Evolutionary conservation across 2,329 filamentous ascomycete species (phyloP).

Genomic region (Apiospora phragmitis): DNA sequence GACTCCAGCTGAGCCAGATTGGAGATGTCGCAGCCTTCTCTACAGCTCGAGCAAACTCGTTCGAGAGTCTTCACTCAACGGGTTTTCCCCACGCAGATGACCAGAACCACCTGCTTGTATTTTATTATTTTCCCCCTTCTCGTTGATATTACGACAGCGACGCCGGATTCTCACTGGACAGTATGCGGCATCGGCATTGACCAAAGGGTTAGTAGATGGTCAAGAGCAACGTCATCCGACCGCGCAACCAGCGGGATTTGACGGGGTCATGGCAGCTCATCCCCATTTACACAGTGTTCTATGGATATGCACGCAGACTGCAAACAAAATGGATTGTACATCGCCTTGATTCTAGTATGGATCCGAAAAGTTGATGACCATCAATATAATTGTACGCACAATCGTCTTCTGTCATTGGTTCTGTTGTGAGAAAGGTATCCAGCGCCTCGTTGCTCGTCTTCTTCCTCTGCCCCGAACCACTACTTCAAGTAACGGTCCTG

Average conservation of each 20-base stretch:
- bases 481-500: too few species aligned
- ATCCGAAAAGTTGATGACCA: neutral
- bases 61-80: neutral
- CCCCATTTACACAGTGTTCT: neutral
- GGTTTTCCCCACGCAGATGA: neutral
- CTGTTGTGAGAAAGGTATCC: neutral
- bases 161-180: neutral
- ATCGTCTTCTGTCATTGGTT: neutral
- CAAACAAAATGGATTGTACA: constrained; percentile 6
- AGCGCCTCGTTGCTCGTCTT: neutral
- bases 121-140: constrained; percentile 3
- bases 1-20: neutral
- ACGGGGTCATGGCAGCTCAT: neutral
- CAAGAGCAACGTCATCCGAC: neutral
- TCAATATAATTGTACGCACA: neutral
- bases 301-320: constrained; percentile 8
- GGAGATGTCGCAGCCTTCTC: neutral
- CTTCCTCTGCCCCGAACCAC: neutral
- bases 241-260: neutral
- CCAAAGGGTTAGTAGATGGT: neutral
- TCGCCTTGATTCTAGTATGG: neutral
- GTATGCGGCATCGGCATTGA: neutral
- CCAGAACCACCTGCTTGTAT: neutral
- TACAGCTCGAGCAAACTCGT: neutral
- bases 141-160: constrained; percentile 5